These are phyloP conservation scores for Moniliella sp. DNA, from an alignment of 1,284 basidiomycete genomes.

Conservation along the genomic window DNA sequence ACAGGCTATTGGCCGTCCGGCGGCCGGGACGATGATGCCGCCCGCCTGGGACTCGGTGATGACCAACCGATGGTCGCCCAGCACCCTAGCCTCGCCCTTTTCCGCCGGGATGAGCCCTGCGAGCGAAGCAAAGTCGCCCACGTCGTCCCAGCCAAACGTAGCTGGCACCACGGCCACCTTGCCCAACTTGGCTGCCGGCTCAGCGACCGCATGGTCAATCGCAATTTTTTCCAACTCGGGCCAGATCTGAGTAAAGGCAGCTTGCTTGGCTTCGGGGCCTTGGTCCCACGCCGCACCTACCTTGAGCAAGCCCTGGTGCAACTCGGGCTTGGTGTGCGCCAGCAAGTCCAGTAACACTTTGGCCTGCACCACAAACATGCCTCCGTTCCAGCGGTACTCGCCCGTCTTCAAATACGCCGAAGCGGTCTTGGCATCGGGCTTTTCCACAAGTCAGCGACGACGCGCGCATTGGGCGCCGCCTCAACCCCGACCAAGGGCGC, in stretches of 20 bases:
- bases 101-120: constrained; percentile 31
- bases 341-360: constrained; percentile 18
- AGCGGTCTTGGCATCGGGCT: constrained; percentile 32
- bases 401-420: constrained; percentile 27
- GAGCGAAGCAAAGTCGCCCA: constrained; percentile 28
- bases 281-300: constrained; percentile 25
- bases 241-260: constrained; percentile 19
- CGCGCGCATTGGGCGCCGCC: constrained; percentile 25
- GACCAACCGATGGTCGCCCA: constrained; percentile 24
- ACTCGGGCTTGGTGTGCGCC: constrained; percentile 17
- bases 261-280: constrained; percentile 1
- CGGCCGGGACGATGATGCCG: constrained; percentile 24
- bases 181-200: constrained; percentile 27
- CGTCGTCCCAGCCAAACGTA: constrained; percentile 34
- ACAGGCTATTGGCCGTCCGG: constrained; percentile 25
- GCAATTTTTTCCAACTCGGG: constrained; percentile 29
- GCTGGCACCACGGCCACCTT: constrained; percentile 31
- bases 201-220: constrained; percentile 32
- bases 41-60: constrained; percentile 29
- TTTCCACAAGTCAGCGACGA: constrained; percentile 32
- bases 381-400: constrained; percentile 33
- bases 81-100: constrained; percentile 27
- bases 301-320: constrained; percentile 18
- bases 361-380: constrained; percentile 33
- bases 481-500: constrained; percentile 10